phyloP scores from a whole-genome alignment of 805 yeast species.

The Dipodascopsis uninucleata region DNA sequence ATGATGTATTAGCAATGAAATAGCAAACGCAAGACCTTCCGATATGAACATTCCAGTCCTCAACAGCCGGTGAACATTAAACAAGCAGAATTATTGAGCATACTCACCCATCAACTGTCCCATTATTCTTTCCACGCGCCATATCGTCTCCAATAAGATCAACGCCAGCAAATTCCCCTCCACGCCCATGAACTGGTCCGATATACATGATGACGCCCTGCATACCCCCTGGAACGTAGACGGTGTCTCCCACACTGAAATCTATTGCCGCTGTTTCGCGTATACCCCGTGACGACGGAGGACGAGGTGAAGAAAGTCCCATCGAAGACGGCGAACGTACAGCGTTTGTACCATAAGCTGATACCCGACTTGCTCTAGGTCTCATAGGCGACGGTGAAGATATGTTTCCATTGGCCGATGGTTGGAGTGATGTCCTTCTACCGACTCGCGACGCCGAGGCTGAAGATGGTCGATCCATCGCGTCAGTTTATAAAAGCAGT shows the following conservation, averaged over 20 bases:
- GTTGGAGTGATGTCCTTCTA: slow-evolving; percentile 3
- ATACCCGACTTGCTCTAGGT: background rate
- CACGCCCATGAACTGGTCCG: slow-evolving; percentile 68
- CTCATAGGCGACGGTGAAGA: slow-evolving; percentile 13
- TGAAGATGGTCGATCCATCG: slow-evolving; percentile 11
- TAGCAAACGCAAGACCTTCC: no score
- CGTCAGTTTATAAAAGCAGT: no score
- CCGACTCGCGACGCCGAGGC: slow-evolving; percentile 6
- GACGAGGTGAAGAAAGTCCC: slow-evolving; percentile 6
- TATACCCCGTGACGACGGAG: slow-evolving; percentile 16
- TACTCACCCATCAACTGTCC: slow-evolving; percentile 63
- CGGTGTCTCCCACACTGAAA: slow-evolving; percentile 16
- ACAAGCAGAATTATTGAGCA: background rate
- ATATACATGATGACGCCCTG: slow-evolving; percentile 19
- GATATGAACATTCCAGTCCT: no score
- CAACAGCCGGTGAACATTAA: no score
- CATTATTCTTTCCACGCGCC: slow-evolving; percentile 75
- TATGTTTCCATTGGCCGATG: slow-evolving; percentile 1
- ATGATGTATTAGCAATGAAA: no score
- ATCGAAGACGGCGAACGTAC: slow-evolving; percentile 1
- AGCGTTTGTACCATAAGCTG: background rate
- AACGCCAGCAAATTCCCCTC: slow-evolving; percentile 80
- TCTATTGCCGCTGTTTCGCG: slow-evolving; percentile 1
- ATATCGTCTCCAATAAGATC: slow-evolving; percentile 69
- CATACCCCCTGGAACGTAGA: slow-evolving; percentile 16